Base-by-base conservation (phyloP, 2,329 filamentous ascomycete genomes). In the Colletotrichum orbiculare region DNA sequence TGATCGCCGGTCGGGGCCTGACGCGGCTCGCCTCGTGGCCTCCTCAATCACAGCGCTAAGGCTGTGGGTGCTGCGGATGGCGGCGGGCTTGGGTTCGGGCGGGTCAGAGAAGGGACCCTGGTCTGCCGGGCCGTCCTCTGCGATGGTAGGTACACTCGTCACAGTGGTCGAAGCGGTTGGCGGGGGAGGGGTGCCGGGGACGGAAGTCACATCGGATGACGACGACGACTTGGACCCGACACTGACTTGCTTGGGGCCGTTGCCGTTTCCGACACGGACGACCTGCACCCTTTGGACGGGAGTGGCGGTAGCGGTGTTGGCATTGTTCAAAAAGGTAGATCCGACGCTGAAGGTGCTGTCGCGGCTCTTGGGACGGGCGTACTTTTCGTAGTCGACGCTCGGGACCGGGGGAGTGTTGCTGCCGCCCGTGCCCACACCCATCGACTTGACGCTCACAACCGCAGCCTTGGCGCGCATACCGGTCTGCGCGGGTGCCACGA, bases 391-490 rank as follows among this genome's bases (percentile, higher is more conserved):
- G 71, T 94, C 89, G 71, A 96, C 89, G 62, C 82, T 81, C 7
- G 92, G 91, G 6, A 95, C 89, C 0, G 92, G 92, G 3, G 93
- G 92, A 15, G 91, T 81, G 54, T 82, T 78, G 42, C 84, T 84
- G 37, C 76, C 81, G 38, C 84, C 82, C 56, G 78, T 83, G 71
- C 81, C 87, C 60, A 82, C 84, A 17, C 85, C 86, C 61, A 79
- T 83, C 7, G 91, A 91, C 77, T 93, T 96, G 69, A 99, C 94
- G 72, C 93, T 97, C 75, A 99, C 94, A 74, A 98, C 90, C 41
- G 93, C 94, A 9, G 96, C 93, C 78, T 96, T 96, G 69, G 91
- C 92, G 66, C 94, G 89, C 74, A 95, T 91, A 64, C 93, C 91
- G 56, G 94, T 96, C 73, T 96, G 93, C 1, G 94, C 93, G 1